Conservation (phyloP, 2,329 filamentous ascomycete species). For the Aspergillus nomiae region DNA sequence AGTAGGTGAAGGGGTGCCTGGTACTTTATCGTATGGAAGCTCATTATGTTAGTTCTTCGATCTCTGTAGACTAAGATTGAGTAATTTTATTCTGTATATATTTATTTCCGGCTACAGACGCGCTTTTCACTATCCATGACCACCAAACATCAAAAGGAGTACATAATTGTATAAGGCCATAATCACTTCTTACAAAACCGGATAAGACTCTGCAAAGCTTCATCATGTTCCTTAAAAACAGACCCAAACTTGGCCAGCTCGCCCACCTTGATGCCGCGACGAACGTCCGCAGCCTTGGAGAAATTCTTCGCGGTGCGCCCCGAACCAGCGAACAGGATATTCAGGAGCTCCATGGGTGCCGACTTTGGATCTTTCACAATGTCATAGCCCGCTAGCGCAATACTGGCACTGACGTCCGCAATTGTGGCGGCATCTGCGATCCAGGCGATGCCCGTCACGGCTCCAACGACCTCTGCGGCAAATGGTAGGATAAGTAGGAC, state of each 20-base stretch:
- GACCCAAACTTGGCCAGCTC: conserved; percentile 6
- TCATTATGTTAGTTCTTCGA: no score
- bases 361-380: conserved; percentile 15
- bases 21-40: no score
- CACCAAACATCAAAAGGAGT: no score
- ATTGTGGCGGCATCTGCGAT: conserved; percentile 11
- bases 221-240: conserved; percentile 10
- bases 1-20: background rate
- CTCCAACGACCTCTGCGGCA: conserved; percentile 6
- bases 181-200: background rate
- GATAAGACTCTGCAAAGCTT: conserved; percentile 2
- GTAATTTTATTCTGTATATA: no score
- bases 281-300: background rate
- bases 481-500: conserved; percentile 17
- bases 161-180: background rate
- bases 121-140: no score
- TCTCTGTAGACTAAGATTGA: no score
- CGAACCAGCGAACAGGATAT: conserved; percentile 2
- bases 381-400: conserved; percentile 13
- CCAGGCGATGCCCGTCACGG: conserved; percentile 5
- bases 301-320: conserved; percentile 2
- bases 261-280: conserved; percentile 5
- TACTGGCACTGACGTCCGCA: conserved; percentile 7
- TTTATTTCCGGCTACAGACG: no score
- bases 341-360: conserved; percentile 3